Base-by-base conservation (phyloP, 805 yeast genomes). In the Dipodascopsis uninucleata region DNA sequence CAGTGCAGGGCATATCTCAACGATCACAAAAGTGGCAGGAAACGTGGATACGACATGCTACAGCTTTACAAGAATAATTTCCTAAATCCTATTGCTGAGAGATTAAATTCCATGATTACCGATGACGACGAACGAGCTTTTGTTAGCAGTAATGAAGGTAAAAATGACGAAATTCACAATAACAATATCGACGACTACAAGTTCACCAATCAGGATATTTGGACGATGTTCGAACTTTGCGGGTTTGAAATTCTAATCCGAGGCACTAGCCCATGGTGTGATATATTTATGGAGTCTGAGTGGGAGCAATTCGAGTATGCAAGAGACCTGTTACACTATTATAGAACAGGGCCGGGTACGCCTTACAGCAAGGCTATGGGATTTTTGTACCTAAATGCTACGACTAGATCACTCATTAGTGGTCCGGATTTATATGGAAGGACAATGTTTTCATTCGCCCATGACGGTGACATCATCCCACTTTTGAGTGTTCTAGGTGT, bases 381-480 rank as follows among this genome's bases (percentile, higher is more conserved):
- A 2, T 69, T 72, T 2, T 65, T 70, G 4, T 70, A 69, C 57
- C 62, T 75, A 50, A 70, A 76, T 46, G 79, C 81, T 10, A 66
- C 79, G 5, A 63, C 72, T 37, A 60, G 67, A 9, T 58, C 76
- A 46, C 66, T 77, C 49, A 63, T 67, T 56, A 67, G 68, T 34
- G 69, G 67, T n/a, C 65, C 65, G 4, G 61, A 58, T 12, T 32
- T 37, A 22, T 49, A 32, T 25, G 47, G 45, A 17, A 23, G 28
- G 21, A 14, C 36, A 9, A 48, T 41, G 28, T 49, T 49, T 9
- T 49, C 53, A 5, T 49, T 49, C 58, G 69, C 78, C 14, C 83
- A 78, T 61, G 82, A 78, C 59, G 76, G 79, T 21, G 80, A 78
- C 55, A 62, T 78, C 29, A 77, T 74, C 46, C 66, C 71, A 20